Conservation (phyloP, 768 basidiomycete genomes). For the Mycena epipterygia region DNA sequence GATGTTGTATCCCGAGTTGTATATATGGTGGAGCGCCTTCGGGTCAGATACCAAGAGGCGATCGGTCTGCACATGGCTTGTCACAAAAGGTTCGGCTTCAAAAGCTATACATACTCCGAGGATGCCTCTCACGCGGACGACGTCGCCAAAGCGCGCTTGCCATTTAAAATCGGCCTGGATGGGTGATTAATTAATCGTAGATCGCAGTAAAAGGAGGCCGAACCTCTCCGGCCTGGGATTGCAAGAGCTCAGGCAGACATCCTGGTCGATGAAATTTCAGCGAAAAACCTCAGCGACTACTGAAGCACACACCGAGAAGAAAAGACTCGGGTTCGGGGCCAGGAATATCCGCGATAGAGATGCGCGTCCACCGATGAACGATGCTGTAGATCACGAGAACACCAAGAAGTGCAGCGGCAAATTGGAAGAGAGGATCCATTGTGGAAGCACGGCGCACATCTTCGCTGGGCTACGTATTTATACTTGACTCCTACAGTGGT, state of each 20-base stretch:
- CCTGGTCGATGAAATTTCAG: conserved; percentile 46
- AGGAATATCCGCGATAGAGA: conserved; percentile 60
- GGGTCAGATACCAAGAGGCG: conserved; percentile 68
- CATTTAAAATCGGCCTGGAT: conserved; percentile 64
- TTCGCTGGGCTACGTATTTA: neutral
- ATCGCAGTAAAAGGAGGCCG: neutral
- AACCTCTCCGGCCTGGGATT: conserved; percentile 60
- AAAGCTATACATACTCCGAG: conserved; percentile 5
- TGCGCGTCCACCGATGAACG: conserved; percentile 53
- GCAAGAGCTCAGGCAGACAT: conserved; percentile 63
- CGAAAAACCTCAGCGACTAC: neutral
- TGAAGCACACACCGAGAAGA: conserved; percentile 53
- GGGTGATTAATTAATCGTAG: neutral
- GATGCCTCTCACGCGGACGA: conserved; percentile 64
- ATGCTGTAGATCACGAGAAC: conserved; percentile 37
- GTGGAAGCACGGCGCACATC: too few species aligned
- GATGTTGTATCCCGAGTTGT: conserved; percentile 61
- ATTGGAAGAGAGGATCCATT: neutral
- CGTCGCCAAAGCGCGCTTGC: conserved; percentile 61
- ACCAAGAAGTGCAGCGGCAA: neutral
- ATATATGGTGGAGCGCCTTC: conserved; percentile 65
- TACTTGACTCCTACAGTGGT: too few species aligned
- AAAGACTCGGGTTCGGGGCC: conserved; percentile 66
- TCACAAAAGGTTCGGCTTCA: conserved; percentile 18
- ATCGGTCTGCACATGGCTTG: conserved; percentile 56